Evolutionary conservation across 1,139 yeast genomes (phyloP), one percentile per base, ranked within the genome.

Genomic region (Candida sp.): DNA sequence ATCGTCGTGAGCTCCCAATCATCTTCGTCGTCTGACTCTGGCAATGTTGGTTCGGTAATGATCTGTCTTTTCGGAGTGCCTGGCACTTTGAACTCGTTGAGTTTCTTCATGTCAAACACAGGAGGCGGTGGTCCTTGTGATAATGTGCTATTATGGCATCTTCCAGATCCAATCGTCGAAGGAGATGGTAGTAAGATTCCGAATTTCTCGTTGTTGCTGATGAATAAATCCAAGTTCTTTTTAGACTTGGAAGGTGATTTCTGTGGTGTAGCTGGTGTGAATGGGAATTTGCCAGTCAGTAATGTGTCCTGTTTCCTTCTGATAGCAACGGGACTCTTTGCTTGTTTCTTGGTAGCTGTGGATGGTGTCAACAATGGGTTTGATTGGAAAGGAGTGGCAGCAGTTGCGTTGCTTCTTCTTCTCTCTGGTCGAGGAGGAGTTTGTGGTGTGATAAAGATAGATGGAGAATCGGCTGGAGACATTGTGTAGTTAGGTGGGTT

Each of bases 181-280:
- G 78, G 79, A n/a, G 72, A 67, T 2, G 81, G 80, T 46, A 75
- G 62, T 37, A 75, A 60, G 35, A 67, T 57, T 4, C 74, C 73
- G 54, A 72, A 67, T 51, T 54, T 54, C 12, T 48, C 54, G 23
- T 30, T 48, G 23, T 30, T 48, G 11, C 39, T 43, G 8, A 46
- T 44, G 12, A 44, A 37, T 38, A 46, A 41, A 32, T 46, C 48
- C 23, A 41, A 38, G 30, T 51, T 47, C 17, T 31, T 50, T 8
- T 32, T 37, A 11, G 30, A 32, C 49, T 66, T 50, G 57, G 53
- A 57, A 7, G 71, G 72, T 9, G 70, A 65, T 45, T 63, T 65
- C n/a, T 69, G 72, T 2, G 78, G 77, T 4, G 77, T 73, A 55
- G 69, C 76, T 4, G 77, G 77, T 5, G 76, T 67, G 3, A 67